phyloP scores from a whole-genome alignment of 164 flowering plant genomes.

The Stephania cephalantha region DNA sequence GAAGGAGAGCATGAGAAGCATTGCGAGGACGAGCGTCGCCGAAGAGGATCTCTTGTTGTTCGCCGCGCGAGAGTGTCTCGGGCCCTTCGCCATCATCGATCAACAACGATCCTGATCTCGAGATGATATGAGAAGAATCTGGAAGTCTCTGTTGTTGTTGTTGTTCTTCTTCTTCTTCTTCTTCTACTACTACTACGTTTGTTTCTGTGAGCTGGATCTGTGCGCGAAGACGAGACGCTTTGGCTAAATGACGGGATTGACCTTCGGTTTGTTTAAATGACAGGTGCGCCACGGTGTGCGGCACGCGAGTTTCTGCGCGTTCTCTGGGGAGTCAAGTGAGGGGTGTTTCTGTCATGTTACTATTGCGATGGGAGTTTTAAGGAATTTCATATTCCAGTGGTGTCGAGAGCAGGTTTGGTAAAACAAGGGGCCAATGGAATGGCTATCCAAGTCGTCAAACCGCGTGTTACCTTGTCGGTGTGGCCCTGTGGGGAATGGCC shows the following conservation, averaged over 20 bases:
- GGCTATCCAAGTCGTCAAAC: background rate
- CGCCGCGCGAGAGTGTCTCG: slow-evolving; percentile 29
- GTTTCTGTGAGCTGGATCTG: background rate
- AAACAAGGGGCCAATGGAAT: background rate
- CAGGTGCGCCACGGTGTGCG: background rate
- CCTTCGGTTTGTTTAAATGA: background rate
- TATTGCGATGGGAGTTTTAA: background rate
- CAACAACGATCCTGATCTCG: too few species aligned
- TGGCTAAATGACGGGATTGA: background rate
- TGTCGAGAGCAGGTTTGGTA: background rate
- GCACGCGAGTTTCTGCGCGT: background rate
- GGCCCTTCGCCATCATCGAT: slow-evolving; percentile 41
- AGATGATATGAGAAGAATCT: too few species aligned
- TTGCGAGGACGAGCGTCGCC: slow-evolving; percentile 35
- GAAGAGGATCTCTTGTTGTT: slow-evolving; percentile 36
- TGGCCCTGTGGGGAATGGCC: too few species aligned
- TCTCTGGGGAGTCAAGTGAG: background rate
- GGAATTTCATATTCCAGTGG: background rate
- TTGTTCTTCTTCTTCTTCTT: background rate
- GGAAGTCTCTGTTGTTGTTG: too few species aligned
- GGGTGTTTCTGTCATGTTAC: background rate
- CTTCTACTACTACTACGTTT: background rate
- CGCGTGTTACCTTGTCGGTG: too few species aligned
- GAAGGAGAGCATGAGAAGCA: slow-evolving; percentile 49
- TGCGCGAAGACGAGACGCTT: background rate